Evolutionary conservation across 2,329 filamentous ascomycete genomes (phyloP).

Genomic region (Diplodia seriata): DNA sequence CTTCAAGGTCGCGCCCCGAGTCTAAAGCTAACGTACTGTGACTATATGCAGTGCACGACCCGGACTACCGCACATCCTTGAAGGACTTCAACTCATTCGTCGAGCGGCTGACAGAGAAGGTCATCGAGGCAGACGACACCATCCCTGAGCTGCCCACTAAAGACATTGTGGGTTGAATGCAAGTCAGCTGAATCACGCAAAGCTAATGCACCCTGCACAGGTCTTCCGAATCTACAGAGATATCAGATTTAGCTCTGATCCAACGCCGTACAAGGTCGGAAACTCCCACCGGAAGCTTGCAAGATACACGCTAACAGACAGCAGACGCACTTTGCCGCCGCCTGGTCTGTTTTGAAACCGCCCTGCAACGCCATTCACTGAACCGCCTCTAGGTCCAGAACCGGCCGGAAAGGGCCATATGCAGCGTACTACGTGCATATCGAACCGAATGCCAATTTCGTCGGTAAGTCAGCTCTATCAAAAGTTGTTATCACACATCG

Average conservation of each 20-base stretch:
- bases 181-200: constrained; percentile 24
- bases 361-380: constrained; percentile 25
- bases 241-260: constrained; percentile 81
- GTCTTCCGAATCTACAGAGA: constrained; percentile 88
- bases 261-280: constrained; percentile 82
- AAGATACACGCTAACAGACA: constrained; percentile 36
- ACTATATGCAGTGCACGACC: constrained; percentile 70
- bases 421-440: constrained; percentile 89
- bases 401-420: constrained; percentile 85
- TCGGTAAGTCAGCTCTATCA: constrained; percentile 62
- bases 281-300: constrained; percentile 29
- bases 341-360: constrained; percentile 63
- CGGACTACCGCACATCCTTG: constrained; percentile 77
- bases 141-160: constrained; percentile 86
- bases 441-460: constrained; percentile 71
- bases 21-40: constrained; percentile 30
- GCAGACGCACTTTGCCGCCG: constrained; percentile 80
- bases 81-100: constrained; percentile 85
- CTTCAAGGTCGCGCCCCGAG: constrained; percentile 1
- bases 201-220: constrained; percentile 44
- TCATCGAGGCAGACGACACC: constrained; percentile 77
- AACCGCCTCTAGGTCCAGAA: constrained; percentile 67
- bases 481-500: constrained; percentile 25
- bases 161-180: constrained; percentile 66
- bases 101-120: constrained; percentile 71